Base-by-base conservation (phyloP, 2,329 filamentous ascomycete genomes). In the Scedosporium apiospermum region DNA sequence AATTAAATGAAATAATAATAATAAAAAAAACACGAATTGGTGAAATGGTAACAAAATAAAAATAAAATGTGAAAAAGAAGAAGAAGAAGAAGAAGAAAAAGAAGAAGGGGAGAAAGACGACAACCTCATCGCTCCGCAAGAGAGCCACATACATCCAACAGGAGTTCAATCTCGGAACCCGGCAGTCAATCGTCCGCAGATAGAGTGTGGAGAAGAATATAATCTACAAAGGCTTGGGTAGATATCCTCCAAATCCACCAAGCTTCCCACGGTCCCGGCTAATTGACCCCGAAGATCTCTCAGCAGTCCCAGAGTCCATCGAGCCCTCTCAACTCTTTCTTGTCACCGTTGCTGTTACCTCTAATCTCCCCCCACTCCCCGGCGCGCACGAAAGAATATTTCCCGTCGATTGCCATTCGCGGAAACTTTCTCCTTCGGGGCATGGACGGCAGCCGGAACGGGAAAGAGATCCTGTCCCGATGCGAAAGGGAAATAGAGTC, bases 391-490 rank as follows among this genome's bases (percentile, higher is more conserved):
- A 26, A 12, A 6, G 57, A 16, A 5, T 7, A 18, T 27, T 30
- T 27, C 12, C 23, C 53, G 16, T 27, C 30, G 30, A 16, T n/a
- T 61, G 66, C 64, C 65, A 64, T 68, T 65, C 65, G 67, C 65
- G 68, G 66, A 69, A 64, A 68, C 30, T 58, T 58, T 58, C 34
- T 58, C 38, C 34, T 58, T 58, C 57, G 51, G 51, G 12, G 51
- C 7, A 55, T 3, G 51, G 12, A 30, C 51, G 51, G 51, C 51
- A 27, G 51, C 51, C 51, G 51, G 51, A 55, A 26, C 51, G 51
- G 51, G 51, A 55, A 21, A 9, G 51, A 55, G 30, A 12, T 38
- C 34, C 10, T 55, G 16, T 9, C 51, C 51, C 23, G 23, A 55
- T 30, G 44, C 51, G 51, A 38, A 12, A 12, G 10, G 34, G 51